These are phyloP conservation scores for Physcia stellaris DNA, from an alignment of 495 filamentous ascomycete genomes.

Conservation along the genomic window DNA sequence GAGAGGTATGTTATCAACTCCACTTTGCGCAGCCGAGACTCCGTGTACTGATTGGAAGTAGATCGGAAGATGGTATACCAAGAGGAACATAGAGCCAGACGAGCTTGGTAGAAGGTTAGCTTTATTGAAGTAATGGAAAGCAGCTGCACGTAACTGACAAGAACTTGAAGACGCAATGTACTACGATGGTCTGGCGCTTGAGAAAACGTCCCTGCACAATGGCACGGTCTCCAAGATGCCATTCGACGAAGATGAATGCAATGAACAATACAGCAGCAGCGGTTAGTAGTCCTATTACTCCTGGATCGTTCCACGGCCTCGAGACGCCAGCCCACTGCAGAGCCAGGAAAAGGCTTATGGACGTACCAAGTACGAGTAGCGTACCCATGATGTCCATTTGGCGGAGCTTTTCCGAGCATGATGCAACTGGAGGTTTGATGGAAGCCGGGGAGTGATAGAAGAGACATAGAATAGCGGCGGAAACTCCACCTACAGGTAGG, in stretches of 20 bases:
- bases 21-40: conserved; percentile 32
- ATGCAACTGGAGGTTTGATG: conserved; percentile 15
- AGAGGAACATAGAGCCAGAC: conserved; percentile 28
- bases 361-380: conserved; percentile 14
- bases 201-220: conserved; percentile 12
- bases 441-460: conserved; percentile 24
- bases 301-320: conserved; percentile 19
- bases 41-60: conserved; percentile 45
- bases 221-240: conserved; percentile 19
- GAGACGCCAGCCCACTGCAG: conserved; percentile 27
- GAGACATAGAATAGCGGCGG: conserved; percentile 25
- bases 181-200: conserved; percentile 14
- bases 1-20: conserved; percentile 53
- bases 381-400: conserved; percentile 24
- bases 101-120: no score
- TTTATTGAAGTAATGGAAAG: no score
- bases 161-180: conserved; percentile 13
- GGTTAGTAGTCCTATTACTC: conserved; percentile 23
- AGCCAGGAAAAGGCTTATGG: conserved; percentile 24
- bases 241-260: conserved; percentile 16
- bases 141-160: no score
- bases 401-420: conserved; percentile 19
- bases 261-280: conserved; percentile 20
- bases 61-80: conserved; percentile 48
- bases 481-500: conserved; percentile 33